phyloP scores from a whole-genome alignment of 805 yeast species.

The Brettanomyces anomalus region DNA sequence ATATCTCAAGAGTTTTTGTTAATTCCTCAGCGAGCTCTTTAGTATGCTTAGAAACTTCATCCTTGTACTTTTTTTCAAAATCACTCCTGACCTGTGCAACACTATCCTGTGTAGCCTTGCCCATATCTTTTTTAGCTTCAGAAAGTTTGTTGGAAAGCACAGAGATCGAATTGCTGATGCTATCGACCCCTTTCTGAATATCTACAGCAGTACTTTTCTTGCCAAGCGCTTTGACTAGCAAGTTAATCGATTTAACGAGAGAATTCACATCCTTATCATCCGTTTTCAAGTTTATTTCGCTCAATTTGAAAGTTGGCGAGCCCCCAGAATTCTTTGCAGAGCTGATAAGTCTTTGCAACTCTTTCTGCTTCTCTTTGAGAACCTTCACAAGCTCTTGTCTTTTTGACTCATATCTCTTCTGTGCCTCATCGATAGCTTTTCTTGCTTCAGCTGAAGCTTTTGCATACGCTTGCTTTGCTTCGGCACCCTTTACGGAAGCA shows the following conservation, averaged over 20 bases:
- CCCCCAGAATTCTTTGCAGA: neutral
- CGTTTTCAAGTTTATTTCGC: slow-evolving; percentile 20
- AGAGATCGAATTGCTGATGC: slow-evolving; percentile 14
- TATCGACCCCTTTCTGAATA: slow-evolving; percentile 14
- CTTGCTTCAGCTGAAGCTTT: neutral
- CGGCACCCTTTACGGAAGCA: neutral
- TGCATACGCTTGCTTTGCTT: neutral
- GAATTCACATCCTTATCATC: slow-evolving; percentile 26
- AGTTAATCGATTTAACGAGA: slow-evolving; percentile 28
- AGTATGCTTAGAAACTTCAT: slow-evolving; percentile 30
- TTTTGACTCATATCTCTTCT: neutral
- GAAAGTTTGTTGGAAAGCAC: slow-evolving; percentile 16
- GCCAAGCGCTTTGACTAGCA: slow-evolving; percentile 24
- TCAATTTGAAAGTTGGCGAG: neutral
- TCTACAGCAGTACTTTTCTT: slow-evolving; percentile 13
- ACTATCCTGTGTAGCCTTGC: slow-evolving; percentile 13
- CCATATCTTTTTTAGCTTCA: slow-evolving; percentile 20
- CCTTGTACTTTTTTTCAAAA: slow-evolving; percentile 20
- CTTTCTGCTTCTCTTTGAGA: neutral
- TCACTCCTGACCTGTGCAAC: slow-evolving; percentile 3
- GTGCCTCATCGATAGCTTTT: slow-evolving; percentile 1
- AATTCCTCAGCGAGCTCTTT: slow-evolving; percentile 50
- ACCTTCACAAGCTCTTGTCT: neutral
- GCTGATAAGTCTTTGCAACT: neutral
- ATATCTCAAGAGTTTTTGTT: slow-evolving; percentile 51